Base-by-base conservation (phyloP, 495 filamentous ascomycete genomes). In the Lepraria neglecta region DNA sequence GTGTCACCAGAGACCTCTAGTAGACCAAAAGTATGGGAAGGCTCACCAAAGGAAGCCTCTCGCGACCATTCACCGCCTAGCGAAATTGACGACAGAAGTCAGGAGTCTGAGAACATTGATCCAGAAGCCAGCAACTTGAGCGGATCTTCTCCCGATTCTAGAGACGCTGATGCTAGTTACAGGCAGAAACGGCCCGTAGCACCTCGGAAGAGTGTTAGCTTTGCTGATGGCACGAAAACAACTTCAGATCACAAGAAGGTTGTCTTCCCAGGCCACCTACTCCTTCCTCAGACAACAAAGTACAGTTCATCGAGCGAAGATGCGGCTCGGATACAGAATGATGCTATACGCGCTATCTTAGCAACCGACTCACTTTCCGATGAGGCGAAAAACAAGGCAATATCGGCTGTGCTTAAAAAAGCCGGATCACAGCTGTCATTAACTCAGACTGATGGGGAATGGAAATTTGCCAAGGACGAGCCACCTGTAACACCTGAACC, bases 1-100 rank as follows among this genome's bases (percentile, higher is more conserved):
- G 75, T 83, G 57, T 69, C 80, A 42, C 71, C 77, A 38, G 67
- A 76, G 31, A 50, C 31, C 19, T 14, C 51, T 21, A 6, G 35
- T 24, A 11, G 21, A 28, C 46, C 63, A 62, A 58, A 57, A 31
- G 10, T 2, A 1, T 56, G 47, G 52, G 15, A 60, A 53, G 4
- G 43, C 68, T 40, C 65, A 70, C 35, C 67, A 63, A 33, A 59
- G 5, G 12, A 51, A 31, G 4, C 57, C 0, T 10, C 6, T n/a
- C 31, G 35, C 15, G 28, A 38, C 15, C 31, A 11, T 17, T 6
- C 3, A 4, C 15, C 51, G 17, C 17, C 2, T n/a, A 1, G 1
- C 10, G 1, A 38, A 9, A n/a, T 4, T n/a, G 17, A 3, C 7
- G 38, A 52, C 9, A 4, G 10, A 3, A 10, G 27, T 38, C 35